Base-by-base conservation (phyloP, 2,329 filamentous ascomycete genomes). In the Ascochyta viciae-villosae region DNA sequence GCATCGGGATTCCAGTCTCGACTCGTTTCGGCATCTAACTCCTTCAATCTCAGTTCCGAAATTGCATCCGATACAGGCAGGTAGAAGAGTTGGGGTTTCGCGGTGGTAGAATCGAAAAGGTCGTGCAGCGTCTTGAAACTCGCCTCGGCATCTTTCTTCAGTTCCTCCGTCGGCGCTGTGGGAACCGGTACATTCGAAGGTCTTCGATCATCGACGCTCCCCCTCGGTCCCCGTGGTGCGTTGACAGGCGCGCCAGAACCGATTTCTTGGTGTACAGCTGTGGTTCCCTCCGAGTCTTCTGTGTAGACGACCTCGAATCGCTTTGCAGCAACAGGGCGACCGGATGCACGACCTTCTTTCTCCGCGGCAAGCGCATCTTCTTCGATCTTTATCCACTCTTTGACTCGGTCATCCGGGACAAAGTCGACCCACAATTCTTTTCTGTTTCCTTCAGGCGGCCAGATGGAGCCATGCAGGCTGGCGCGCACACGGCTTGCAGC, bases 401-500 rank as follows among this genome's bases (percentile, higher is more conserved):
- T 74, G 4, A 96, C 83, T 61, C 87, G 85, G 24, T 91, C 87
- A 16, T 89, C 84, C 0, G 94, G 94, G 19, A 98, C 83, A 73
- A 95, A 98, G 73, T 99, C 95, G 3, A 91, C 91, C 85, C 89
- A 96, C 1, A 98, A 82, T 0, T 87, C 83, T 73, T 95, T 96
- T 29, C 95, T 85, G 63, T 89, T 90, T 55, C 88, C 87, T 77
- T 98, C 94, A 55, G 92, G 86, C 0, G 94, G 94, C 91, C 93
- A 98, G 33, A 92, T 84, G 22, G 84, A 84, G 54, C 87, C 85
- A 75, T 99, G 94, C 2, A 98, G 80, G 2, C 85, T 84, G 9
- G 86, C 83, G 44, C 94, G 89, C 8, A 91, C 92, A 22, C 91
- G 85, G 0, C 88, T 87, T 4, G 95, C 95, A 3, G 89, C 88